phyloP scores from a whole-genome alignment of 805 yeast genomes.

The Teunomyces panamensis region DNA sequence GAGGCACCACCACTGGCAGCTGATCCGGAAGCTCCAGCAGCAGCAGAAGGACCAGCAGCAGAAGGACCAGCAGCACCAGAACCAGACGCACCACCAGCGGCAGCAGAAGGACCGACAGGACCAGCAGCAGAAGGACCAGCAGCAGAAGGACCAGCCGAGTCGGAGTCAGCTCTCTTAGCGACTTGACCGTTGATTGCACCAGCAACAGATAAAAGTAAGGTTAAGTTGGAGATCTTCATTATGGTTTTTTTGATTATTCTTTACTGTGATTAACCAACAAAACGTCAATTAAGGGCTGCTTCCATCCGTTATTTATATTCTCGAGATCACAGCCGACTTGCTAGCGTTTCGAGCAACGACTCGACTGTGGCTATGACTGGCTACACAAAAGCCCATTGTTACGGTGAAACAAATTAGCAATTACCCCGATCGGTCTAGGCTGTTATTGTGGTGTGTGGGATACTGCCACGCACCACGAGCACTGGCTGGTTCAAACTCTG shows the following conservation, averaged over 20 bases:
- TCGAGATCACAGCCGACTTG: neutral
- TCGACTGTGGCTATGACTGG: neutral
- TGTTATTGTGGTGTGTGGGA: neutral
- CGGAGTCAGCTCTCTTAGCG: constrained; percentile 3
- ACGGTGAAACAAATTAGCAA: neutral
- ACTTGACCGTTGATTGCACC: constrained; percentile 9
- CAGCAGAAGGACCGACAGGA: constrained; percentile 4
- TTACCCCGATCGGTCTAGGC: neutral
- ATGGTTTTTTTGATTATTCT: neutral
- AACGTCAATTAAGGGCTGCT: no score
- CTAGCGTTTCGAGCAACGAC: neutral
- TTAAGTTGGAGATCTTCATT: constrained; percentile 11
- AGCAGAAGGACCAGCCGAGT: constrained; percentile 3
- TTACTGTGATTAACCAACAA: no score
- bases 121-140: constrained; percentile 6
- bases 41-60: constrained; percentile 6
- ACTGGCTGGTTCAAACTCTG: neutral
- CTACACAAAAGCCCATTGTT: neutral
- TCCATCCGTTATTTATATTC: neutral
- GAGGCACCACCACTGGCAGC: constrained; percentile 2
- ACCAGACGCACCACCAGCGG: constrained; percentile 5
- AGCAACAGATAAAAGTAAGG: constrained; percentile 12
- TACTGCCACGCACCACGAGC: neutral
- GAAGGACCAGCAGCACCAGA: constrained; percentile 6
- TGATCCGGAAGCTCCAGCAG: neutral